phyloP scores from a whole-genome alignment of 192 early-diverging fungal species.

The Entomortierella lignicola region DNA sequence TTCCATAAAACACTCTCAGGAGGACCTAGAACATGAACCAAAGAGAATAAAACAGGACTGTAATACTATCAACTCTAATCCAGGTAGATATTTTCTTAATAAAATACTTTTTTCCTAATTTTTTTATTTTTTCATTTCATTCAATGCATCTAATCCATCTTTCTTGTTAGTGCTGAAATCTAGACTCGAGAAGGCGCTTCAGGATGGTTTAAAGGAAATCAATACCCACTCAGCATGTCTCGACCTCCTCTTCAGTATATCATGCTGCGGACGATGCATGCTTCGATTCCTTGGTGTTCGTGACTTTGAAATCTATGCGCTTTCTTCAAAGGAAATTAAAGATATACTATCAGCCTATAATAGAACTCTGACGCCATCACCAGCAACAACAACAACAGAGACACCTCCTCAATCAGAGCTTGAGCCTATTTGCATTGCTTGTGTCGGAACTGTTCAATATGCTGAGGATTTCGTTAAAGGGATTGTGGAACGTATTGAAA shows the following conservation, averaged over 20 bases:
- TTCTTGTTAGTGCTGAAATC: conserved; percentile 7
- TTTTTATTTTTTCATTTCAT: neutral
- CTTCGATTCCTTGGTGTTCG: conserved; percentile 41
- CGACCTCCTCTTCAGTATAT: conserved; percentile 31
- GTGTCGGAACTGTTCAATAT: conserved; percentile 49
- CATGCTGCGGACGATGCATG: conserved; percentile 54
- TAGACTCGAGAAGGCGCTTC: conserved; percentile 14
- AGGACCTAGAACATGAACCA: conserved; percentile 9
- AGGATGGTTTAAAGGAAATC: conserved; percentile 5
- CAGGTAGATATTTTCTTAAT: neutral
- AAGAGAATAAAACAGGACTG: conserved; percentile 29
- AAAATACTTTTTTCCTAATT: neutral
- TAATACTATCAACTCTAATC: neutral
- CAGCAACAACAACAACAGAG: neutral
- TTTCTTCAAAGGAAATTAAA: conserved; percentile 40
- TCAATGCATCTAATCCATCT: too few species aligned
- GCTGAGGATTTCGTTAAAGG: conserved; percentile 35
- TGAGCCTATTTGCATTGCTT: conserved; percentile 28
- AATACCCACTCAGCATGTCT: conserved; percentile 4
- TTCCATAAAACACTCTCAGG: conserved; percentile 11
- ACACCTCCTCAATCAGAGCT: neutral
- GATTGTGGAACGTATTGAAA: conserved; percentile 29
- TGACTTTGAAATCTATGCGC: conserved; percentile 44
- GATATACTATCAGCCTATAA: neutral
- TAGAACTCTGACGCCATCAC: neutral